These are phyloP conservation scores for Phylloporus scabripes DNA, from an alignment of 768 basidiomycete genomes.

Conservation along the genomic window DNA sequence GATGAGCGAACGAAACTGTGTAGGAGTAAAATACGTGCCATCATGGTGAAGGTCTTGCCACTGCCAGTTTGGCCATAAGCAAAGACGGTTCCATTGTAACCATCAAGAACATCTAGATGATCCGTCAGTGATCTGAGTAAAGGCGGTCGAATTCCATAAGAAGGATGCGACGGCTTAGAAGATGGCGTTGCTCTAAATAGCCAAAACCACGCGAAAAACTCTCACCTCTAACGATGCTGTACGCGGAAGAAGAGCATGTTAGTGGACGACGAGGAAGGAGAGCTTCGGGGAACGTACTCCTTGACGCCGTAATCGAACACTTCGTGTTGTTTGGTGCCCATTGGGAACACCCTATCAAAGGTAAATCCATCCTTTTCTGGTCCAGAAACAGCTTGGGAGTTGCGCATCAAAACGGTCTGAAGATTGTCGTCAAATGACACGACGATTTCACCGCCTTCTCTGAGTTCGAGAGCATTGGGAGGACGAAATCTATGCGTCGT, in stretches of 20 bases:
- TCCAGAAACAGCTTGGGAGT: constrained; percentile 60
- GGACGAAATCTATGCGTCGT: constrained; percentile 75
- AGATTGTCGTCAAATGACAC: constrained; percentile 85
- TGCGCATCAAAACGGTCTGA: constrained; percentile 77
- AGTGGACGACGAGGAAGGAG: constrained; percentile 11
- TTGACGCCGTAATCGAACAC: constrained; percentile 99
- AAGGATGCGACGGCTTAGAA: constrained; percentile 4
- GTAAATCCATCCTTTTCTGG: constrained; percentile 98
- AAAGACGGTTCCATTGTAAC: constrained; percentile 97
- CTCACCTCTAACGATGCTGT: constrained; percentile 84
- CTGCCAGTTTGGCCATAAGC: constrained; percentile 98
- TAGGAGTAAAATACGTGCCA: constrained; percentile 49
- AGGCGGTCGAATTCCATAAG: neutral
- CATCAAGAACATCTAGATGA: constrained; percentile 85
- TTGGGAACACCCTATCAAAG: constrained; percentile 94
- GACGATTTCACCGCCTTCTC: constrained; percentile 86
- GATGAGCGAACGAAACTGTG: constrained; percentile 7
- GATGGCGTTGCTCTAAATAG: neutral
- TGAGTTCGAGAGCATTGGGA: constrained; percentile 82
- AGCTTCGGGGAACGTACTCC: constrained; percentile 54
- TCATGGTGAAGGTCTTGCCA: constrained; percentile 99
- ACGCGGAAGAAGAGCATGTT: constrained; percentile 11
- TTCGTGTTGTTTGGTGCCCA: constrained; percentile 84
- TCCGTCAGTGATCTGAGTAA: constrained; percentile 14
- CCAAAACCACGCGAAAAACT: constrained; percentile 2